Conservation (phyloP, 202 grass and related monocot species). For the Schoenoplectus triqueter region DNA sequence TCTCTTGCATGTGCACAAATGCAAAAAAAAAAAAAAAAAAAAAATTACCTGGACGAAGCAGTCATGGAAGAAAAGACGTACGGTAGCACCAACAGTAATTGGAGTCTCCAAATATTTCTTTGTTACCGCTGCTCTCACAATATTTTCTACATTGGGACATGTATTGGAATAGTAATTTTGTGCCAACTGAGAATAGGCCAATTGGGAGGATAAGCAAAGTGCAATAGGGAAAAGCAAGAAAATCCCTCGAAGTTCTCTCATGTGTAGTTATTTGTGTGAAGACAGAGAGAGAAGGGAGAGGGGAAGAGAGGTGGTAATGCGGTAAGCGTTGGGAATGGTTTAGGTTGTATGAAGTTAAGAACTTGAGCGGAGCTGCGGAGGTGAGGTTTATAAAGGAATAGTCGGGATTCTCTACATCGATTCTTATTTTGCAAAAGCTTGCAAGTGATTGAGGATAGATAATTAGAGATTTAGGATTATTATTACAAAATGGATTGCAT, state of each 20-base stretch:
- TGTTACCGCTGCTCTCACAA: slow-evolving; percentile 60
- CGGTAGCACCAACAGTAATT: slow-evolving; percentile 56
- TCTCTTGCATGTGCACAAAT: not conserved
- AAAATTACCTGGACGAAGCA: slow-evolving; percentile 78
- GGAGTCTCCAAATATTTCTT: slow-evolving; percentile 57
- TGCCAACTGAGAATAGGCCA: slow-evolving; percentile 44
- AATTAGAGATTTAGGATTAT: not conserved
- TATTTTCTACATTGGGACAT: slow-evolving; percentile 70
- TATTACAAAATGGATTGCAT: not conserved
- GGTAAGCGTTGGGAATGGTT: slow-evolving; percentile 36
- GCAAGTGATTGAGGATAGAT: not conserved
- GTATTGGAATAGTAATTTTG: slow-evolving; percentile 62
- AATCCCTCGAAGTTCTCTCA: slow-evolving; percentile 18
- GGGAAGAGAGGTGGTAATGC: slow-evolving; percentile 28
- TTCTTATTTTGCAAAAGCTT: not conserved
- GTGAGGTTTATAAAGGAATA: slow-evolving; percentile 33
- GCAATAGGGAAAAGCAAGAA: slow-evolving; percentile 9
- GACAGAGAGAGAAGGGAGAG: not conserved
- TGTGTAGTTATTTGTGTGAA: slow-evolving; percentile 15
- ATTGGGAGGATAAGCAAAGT: slow-evolving; percentile 35
- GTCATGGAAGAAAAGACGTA: slow-evolving; percentile 86
- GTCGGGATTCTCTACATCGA: not conserved
- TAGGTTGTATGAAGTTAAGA: slow-evolving; percentile 37
- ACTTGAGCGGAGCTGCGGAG: not conserved
- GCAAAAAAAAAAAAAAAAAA: slow-evolving; percentile 8